Percentiles rank a stretch among this genome's conserved stretches.
phyloP scores from a whole-genome alignment of 768 basidiomycete species.

The Infundibulicybe gibba region DNA sequence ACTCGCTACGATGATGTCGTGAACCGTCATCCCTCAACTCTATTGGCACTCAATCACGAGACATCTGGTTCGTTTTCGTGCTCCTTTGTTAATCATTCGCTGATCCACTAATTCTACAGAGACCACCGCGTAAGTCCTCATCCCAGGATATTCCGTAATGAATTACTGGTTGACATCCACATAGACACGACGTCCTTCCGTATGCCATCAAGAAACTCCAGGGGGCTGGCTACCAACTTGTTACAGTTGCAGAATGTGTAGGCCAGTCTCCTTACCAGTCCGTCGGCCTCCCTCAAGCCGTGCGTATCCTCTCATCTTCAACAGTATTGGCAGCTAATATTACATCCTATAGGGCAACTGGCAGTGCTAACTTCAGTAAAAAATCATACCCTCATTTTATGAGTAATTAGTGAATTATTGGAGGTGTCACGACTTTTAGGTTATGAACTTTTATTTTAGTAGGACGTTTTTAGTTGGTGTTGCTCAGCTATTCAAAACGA shows the following conservation, averaged over 20 bases:
- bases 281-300: conserved; percentile 18
- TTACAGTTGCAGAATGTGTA: conserved; percentile 37
- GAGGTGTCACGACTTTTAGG: no score
- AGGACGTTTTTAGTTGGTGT: no score
- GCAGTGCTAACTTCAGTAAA: no score
- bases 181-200: conserved; percentile 31
- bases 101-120: conserved; percentile 14
- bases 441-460: no score
- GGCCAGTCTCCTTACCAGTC: conserved; percentile 32
- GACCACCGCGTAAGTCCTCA: conserved; percentile 28
- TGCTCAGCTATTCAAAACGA: no score
- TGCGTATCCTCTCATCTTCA: conserved; percentile 1
- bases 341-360: no score
- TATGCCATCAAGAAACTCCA: conserved; percentile 31
- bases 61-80: conserved; percentile 15
- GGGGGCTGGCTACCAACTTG: conserved; percentile 37
- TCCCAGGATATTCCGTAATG: no score
- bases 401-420: no score
- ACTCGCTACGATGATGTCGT: conserved; percentile 16
- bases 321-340: no score
- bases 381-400: no score
- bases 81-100: conserved; percentile 3
- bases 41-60: conserved; percentile 32
- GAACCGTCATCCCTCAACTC: conserved; percentile 17
- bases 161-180: background rate